Conservation (phyloP, 495 filamentous ascomycete species). For the Acidomyces sp. region DNA sequence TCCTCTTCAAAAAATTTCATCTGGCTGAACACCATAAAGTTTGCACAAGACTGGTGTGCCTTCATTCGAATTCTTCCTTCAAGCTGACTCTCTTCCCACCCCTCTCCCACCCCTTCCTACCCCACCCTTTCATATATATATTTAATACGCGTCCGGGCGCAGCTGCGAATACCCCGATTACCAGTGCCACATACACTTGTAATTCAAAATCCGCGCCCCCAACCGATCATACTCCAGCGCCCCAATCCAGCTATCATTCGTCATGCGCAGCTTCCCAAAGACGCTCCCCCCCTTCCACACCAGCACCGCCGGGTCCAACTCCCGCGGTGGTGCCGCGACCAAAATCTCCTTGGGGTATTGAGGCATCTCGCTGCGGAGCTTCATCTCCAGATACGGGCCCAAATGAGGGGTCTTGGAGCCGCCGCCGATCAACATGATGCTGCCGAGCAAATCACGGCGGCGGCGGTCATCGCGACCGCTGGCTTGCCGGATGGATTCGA, state of each 20-base stretch:
- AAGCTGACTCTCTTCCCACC: no score
- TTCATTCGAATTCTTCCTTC: no score
- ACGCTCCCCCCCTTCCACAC: slow-evolving; percentile 97
- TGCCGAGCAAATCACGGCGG: slow-evolving; percentile 76
- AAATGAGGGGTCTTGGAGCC: slow-evolving; percentile 70
- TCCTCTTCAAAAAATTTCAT: no score
- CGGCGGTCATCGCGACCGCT: slow-evolving; percentile 83
- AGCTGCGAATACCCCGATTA: no score
- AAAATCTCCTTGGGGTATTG: slow-evolving; percentile 69
- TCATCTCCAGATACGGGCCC: slow-evolving; percentile 65
- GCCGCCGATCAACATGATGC: slow-evolving; percentile 92
- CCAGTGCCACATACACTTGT: slow-evolving; percentile 80
- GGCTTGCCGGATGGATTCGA: slow-evolving; percentile 75
- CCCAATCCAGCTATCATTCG: slow-evolving; percentile 91
- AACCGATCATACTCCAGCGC: slow-evolving; percentile 77
- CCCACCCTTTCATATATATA: no score
- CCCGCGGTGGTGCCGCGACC: slow-evolving; percentile 74
- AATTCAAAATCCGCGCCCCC: slow-evolving; percentile 62
- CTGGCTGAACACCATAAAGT: no score
- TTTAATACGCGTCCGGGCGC: no score
- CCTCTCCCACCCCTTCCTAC: no score
- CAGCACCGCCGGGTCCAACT: slow-evolving; percentile 88
- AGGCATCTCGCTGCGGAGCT: slow-evolving; percentile 54
- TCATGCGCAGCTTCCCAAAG: slow-evolving; percentile 74
- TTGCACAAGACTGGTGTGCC: no score